phyloP scores from a whole-genome alignment of 768 basidiomycete genomes.

The Hydnomerulius pinastri region DNA sequence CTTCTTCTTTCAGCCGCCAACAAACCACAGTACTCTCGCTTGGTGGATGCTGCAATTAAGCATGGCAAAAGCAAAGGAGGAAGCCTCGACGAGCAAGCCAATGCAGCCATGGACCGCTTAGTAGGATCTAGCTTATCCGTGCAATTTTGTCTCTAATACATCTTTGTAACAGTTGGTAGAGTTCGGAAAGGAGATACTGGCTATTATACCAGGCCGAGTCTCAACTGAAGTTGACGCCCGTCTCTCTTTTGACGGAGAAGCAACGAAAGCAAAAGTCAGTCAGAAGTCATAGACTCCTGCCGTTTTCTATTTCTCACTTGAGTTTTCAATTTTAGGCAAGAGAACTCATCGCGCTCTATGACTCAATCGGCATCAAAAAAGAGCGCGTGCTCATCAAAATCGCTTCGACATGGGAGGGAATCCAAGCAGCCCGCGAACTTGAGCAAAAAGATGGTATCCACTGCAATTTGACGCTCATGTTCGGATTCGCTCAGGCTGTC shows the following conservation, averaged over 20 bases:
- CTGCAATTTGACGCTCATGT: conserved; percentile 96
- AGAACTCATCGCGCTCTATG: conserved; percentile 88
- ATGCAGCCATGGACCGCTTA: conserved; percentile 82
- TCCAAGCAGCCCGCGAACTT: conserved; percentile 93
- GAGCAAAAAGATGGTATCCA: conserved; percentile 89
- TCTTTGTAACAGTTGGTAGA: conserved; percentile 72
- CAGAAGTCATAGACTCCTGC: not conserved
- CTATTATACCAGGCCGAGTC: conserved; percentile 93
- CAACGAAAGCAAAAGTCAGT: conserved; percentile 76
- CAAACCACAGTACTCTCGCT: conserved; percentile 78
- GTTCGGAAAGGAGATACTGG: conserved; percentile 92
- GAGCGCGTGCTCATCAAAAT: conserved; percentile 97
- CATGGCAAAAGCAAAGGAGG: conserved; percentile 80
- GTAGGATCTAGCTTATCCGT: conserved; percentile 44
- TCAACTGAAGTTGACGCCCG: conserved; percentile 98
- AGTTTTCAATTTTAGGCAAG: conserved; percentile 47
- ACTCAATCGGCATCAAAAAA: conserved; percentile 83
- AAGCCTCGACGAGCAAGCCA: conserved; percentile 68
- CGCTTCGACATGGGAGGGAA: conserved; percentile 98
- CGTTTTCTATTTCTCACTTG: not conserved
- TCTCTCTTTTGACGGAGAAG: conserved; percentile 90
- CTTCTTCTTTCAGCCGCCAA: conserved; percentile 88
- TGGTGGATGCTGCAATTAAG: conserved; percentile 72
- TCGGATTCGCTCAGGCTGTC: conserved; percentile 96
- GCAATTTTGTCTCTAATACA: not conserved